phyloP scores from a whole-genome alignment of 75 land plant genomes.

The Picea glauca region DNA sequence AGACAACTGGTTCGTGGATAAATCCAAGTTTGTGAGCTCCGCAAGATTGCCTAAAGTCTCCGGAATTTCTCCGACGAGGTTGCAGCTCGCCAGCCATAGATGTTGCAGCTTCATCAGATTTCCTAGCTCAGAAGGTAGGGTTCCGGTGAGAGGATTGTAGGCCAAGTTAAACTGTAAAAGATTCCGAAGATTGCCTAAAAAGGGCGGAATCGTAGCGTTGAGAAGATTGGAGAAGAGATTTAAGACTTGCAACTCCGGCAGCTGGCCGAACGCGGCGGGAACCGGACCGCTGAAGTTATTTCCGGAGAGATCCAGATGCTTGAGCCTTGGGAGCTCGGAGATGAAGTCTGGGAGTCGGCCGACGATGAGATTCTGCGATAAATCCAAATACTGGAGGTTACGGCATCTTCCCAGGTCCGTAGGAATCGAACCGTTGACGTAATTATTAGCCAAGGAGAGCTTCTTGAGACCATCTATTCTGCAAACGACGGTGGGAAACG shows the following conservation, averaged over 20 bases:
- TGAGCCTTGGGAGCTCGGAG: slow-evolving; percentile 28
- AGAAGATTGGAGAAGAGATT: slow-evolving; percentile 33
- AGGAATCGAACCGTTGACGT: slow-evolving; percentile 51
- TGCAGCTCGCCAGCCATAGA: slow-evolving; percentile 53
- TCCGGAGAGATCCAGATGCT: slow-evolving; percentile 50
- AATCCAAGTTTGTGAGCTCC: slow-evolving; percentile 45
- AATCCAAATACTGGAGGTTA: slow-evolving; percentile 44
- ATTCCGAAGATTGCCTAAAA: slow-evolving; percentile 42
- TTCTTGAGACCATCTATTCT: slow-evolving; percentile 34
- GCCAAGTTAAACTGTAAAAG: slow-evolving; percentile 51
- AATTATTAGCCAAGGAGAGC: slow-evolving; percentile 54
- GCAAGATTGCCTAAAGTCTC: slow-evolving; percentile 38
- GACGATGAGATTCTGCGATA: slow-evolving; percentile 47
- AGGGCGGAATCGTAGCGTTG: slow-evolving; percentile 34
- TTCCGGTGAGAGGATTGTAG: slow-evolving; percentile 48
- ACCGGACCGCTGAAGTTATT: slow-evolving; percentile 60
- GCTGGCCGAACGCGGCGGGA: slow-evolving; percentile 28
- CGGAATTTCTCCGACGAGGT: slow-evolving; percentile 62
- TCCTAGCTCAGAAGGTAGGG: slow-evolving; percentile 56
- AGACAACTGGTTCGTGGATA: slow-evolving; percentile 42
- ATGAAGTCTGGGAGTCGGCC: slow-evolving; percentile 42
- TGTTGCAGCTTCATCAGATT: slow-evolving; percentile 41
- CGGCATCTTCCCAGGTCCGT: slow-evolving; percentile 26
- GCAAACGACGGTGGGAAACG: slow-evolving; percentile 57
- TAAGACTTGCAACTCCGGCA: slow-evolving; percentile 27